phyloP scores from a whole-genome alignment of 2,329 filamentous ascomycete species.

The Scedosporium dehoogii region DNA sequence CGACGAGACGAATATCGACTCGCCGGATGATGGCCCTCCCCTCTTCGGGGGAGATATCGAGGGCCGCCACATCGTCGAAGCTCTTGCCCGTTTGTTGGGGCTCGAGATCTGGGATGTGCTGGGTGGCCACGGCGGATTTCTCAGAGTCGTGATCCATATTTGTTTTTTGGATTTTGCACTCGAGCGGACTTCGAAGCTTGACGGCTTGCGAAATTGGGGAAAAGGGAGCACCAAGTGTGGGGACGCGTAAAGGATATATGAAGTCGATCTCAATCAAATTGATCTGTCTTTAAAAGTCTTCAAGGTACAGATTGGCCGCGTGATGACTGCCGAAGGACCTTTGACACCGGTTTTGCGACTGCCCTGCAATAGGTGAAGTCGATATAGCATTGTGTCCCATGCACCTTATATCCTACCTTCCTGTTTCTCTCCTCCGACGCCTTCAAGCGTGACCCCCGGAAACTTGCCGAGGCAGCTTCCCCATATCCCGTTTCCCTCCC shows the following conservation, averaged over 20 bases:
- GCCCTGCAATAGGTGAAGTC: background rate
- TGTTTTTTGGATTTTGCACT: background rate
- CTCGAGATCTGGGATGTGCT: background rate
- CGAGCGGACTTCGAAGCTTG: background rate
- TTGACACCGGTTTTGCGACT: background rate
- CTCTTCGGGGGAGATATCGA: conserved; percentile 43
- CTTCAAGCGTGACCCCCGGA: background rate
- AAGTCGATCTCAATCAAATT: no score
- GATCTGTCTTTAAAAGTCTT: no score
- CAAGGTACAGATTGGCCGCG: background rate
- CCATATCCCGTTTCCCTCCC: background rate
- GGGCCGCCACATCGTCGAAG: background rate
- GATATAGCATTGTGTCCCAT: background rate
- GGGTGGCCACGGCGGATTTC: background rate
- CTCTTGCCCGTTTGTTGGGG: background rate
- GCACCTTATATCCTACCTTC: background rate
- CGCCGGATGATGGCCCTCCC: conserved; percentile 58
- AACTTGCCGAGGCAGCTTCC: background rate
- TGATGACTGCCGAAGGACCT: background rate
- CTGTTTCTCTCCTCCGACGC: background rate
- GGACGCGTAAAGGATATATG: background rate
- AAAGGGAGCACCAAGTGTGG: background rate
- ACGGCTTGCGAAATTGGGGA: background rate
- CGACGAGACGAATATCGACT: conserved; percentile 56
- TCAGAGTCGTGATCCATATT: background rate